These are phyloP conservation scores for Omphalotus olearius DNA, from an alignment of 1,284 basidiomycete genomes.

Conservation along the genomic window DNA sequence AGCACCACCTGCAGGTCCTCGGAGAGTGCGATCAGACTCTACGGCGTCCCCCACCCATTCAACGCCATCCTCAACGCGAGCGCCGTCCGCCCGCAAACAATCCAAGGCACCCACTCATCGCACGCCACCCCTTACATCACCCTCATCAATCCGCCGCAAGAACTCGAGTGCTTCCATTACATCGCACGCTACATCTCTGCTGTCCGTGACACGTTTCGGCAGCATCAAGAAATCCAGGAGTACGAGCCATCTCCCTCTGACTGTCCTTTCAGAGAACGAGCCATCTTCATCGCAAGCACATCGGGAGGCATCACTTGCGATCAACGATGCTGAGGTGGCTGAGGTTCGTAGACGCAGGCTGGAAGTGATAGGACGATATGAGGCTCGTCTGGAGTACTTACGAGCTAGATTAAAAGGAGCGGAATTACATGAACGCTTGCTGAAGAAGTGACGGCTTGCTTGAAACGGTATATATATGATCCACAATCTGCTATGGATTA, in stretches of 20 bases:
- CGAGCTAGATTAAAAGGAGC: conserved; percentile 69
- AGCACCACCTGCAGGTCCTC: background rate
- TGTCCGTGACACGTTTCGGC: conserved; percentile 13
- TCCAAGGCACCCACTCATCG: no score
- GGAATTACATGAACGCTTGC: conserved; percentile 66
- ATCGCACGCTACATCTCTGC: conserved; percentile 13
- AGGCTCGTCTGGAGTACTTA: conserved; percentile 65
- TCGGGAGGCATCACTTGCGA: conserved; percentile 20
- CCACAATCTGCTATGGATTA: no score
- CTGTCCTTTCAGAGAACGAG: background rate
- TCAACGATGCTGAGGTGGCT: conserved; percentile 36
- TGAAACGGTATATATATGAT: no score
- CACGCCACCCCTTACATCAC: no score
- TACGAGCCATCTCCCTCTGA: conserved; percentile 23
- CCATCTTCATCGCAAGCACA: background rate
- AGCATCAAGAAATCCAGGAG: conserved; percentile 1
- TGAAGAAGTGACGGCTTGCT: conserved; percentile 24
- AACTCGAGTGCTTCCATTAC: conserved; percentile 24
- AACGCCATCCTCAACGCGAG: background rate
- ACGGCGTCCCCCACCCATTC: background rate
- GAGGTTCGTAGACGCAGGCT: conserved; percentile 57
- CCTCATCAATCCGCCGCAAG: background rate
- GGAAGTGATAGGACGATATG: conserved; percentile 65
- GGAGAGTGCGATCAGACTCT: background rate
- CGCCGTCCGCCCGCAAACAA: background rate